Percentiles rank a stretch among this genome's conserved stretches.
These are phyloP conservation scores for Fistulinella prunicolor DNA, from an alignment of 768 basidiomycete genomes.

Conservation along the genomic window DNA sequence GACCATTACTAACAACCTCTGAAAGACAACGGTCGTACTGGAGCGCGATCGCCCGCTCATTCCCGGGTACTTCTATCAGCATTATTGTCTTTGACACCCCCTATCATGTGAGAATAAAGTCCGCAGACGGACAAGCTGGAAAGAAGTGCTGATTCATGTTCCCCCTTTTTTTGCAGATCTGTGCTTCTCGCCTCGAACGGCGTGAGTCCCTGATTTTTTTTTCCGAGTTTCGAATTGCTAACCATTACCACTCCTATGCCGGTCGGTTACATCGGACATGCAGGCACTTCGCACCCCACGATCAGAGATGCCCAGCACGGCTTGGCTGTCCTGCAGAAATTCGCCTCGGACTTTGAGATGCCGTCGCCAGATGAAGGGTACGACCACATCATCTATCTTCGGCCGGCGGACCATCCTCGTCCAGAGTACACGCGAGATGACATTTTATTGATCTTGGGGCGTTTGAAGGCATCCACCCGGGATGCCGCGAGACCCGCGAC, in stretches of 20 bases:
- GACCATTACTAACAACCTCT: neutral
- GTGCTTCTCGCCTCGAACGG: conserved; percentile 54
- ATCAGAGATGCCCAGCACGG: conserved; percentile 61
- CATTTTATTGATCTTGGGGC: conserved; percentile 49
- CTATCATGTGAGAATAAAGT: conserved; percentile 53
- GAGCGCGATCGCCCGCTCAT: conserved; percentile 69
- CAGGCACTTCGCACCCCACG: conserved; percentile 75
- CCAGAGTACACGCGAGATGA: conserved; percentile 50
- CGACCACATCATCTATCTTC: conserved; percentile 49
- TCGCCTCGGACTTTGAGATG: conserved; percentile 56
- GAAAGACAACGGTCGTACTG: conserved; percentile 68
- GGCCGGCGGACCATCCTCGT: conserved; percentile 36
- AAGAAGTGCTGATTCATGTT: conserved; percentile 13
- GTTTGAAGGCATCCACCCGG: conserved; percentile 37
- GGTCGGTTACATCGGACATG: conserved; percentile 12
- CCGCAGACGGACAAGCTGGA: neutral
- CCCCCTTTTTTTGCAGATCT: conserved; percentile 44
- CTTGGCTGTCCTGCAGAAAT: conserved; percentile 58
- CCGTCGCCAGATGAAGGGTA: conserved; percentile 63
- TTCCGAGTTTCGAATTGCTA: conserved; percentile 8
- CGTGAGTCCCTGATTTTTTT: conserved; percentile 43
- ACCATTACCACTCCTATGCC: conserved; percentile 6
- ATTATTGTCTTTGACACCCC: conserved; percentile 77
- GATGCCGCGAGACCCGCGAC: conserved; percentile 10
- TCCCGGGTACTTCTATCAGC: conserved; percentile 62